These are phyloP conservation scores for Lentinula novae-zelandiae DNA, from an alignment of 1,284 basidiomycete species.

Conservation along the genomic window DNA sequence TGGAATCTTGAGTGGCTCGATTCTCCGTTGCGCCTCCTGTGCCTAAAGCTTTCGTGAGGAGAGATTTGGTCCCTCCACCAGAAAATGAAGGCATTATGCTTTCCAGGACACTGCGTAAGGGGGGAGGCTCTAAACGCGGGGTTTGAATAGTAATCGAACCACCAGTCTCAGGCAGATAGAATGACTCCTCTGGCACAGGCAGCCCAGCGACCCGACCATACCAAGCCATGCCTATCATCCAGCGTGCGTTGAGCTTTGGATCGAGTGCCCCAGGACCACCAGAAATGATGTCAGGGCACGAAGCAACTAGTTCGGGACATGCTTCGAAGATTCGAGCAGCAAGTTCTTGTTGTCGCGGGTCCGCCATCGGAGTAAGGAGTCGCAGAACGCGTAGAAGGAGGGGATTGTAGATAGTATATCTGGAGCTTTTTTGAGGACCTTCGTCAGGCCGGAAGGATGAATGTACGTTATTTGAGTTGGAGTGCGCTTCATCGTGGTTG, in stretches of 20 bases:
- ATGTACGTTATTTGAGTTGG: neutral
- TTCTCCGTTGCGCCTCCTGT: neutral
- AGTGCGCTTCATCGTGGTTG: constrained; percentile 23
- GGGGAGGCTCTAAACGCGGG: constrained; percentile 51
- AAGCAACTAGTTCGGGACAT: constrained; percentile 84
- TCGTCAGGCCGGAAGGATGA: constrained; percentile 8
- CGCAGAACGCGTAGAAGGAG: constrained; percentile 77
- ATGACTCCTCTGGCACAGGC: constrained; percentile 35
- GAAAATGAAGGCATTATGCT: constrained; percentile 74
- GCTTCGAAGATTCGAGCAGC: constrained; percentile 74
- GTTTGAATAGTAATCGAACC: neutral
- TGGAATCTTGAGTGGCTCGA: constrained; percentile 43
- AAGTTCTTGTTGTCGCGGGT: constrained; percentile 82
- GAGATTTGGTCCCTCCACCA: constrained; percentile 43
- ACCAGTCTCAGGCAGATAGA: neutral
- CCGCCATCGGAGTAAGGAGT: constrained; percentile 77
- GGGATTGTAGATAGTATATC: constrained; percentile 74
- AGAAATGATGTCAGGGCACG: constrained; percentile 37
- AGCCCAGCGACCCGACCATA: constrained; percentile 76
- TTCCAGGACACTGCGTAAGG: constrained; percentile 64
- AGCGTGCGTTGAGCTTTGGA: constrained; percentile 82
- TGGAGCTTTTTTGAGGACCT: constrained; percentile 24
- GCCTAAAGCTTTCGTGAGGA: constrained; percentile 76
- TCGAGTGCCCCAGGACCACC: constrained; percentile 76
- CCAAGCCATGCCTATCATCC: constrained; percentile 86